phyloP scores from a whole-genome alignment of 768 basidiomycete genomes.

The Lentinus tigrinus region DNA sequence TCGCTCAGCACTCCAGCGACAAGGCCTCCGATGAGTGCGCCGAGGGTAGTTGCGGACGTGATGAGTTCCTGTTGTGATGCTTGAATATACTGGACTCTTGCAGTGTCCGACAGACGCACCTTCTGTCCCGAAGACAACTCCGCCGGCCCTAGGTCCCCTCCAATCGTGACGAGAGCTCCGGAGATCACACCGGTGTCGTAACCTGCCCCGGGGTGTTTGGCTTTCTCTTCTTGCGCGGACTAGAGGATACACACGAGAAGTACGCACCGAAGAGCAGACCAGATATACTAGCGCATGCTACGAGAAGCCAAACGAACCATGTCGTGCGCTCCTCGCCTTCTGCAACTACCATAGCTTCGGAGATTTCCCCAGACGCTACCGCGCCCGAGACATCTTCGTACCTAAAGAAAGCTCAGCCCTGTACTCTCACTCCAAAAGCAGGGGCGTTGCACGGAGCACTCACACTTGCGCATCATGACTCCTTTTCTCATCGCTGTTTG shows the following conservation, averaged over 20 bases:
- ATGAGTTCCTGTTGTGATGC: slow-evolving; percentile 57
- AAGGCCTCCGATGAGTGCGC: slow-evolving; percentile 75
- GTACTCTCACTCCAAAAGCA: not conserved
- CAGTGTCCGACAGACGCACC: slow-evolving; percentile 31
- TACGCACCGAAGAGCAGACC: slow-evolving; percentile 71
- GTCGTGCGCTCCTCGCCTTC: slow-evolving; percentile 69
- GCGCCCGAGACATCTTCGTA: slow-evolving; percentile 8
- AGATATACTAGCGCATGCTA: slow-evolving; percentile 71
- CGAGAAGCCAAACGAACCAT: slow-evolving; percentile 78
- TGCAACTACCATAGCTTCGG: slow-evolving; percentile 56
- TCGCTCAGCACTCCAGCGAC: slow-evolving; percentile 69
- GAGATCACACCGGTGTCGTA: slow-evolving; percentile 84
- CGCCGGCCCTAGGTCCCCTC: slow-evolving; percentile 59
- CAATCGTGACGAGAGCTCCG: slow-evolving; percentile 76
- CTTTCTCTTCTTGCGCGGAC: not conserved
- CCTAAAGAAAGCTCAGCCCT: not conserved
- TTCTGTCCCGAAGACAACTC: slow-evolving; percentile 62
- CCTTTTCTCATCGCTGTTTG: slow-evolving; percentile 1
- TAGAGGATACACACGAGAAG: not conserved
- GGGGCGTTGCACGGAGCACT: not conserved
- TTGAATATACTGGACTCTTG: not conserved
- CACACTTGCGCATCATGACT: slow-evolving; percentile 1
- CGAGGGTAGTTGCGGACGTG: slow-evolving; percentile 76
- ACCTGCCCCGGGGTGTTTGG: slow-evolving; percentile 39
- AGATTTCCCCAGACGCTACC: slow-evolving; percentile 47